Base-by-base conservation (phyloP, 1,284 basidiomycete species). In the Xerocomus alliaceus region DNA sequence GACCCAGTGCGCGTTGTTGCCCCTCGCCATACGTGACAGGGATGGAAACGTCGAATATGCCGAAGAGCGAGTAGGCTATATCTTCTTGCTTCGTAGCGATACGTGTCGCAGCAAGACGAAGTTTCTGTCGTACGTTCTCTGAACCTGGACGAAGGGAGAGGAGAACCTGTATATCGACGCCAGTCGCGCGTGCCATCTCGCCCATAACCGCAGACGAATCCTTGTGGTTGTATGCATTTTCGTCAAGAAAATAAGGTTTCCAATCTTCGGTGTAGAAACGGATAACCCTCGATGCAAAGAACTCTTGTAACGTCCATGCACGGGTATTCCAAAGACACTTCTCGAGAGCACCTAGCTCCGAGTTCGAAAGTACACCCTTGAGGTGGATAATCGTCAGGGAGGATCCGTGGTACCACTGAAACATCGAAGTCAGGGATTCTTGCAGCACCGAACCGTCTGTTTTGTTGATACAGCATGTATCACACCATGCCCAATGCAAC, bases 21-120 rank as follows among this genome's bases (percentile, higher is more conserved):
- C 34, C 59, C 12, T 60, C 48, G 7, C 59, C 59, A 32, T 60
- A 60, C 5, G 24, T 58, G 18, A 12, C 18, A 3, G 24, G 37
- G n/a, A 59, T 56, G 20, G 24, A 34, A 28, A 59, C 45, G 11
- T 56, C 58, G 24, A 56, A 56, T 13, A 49, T 47, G 5, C 58
- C 58, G 4, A 59, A 31, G 3, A 56, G 42, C 2, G 53, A 59
- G n/a, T 59, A 48, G 6, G 53, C 53, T 7, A 26, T 54, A 26
- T 58, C 56, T 13, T 58, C 56, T n/a, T 46, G 26, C 8, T 39
- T 54, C 5, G 56, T 60, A 3, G 44, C 32, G 11, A 32, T 20
- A 6, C 52, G 51, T 18, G 24, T 53, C 20, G 48, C 32, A 15
- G 61, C 52, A 26, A 52, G 59, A 31, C 53, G 2, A 4, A 60